phyloP scores from a whole-genome alignment of 441 rosid species.

The Euphorbia schlechtendalii region DNA sequence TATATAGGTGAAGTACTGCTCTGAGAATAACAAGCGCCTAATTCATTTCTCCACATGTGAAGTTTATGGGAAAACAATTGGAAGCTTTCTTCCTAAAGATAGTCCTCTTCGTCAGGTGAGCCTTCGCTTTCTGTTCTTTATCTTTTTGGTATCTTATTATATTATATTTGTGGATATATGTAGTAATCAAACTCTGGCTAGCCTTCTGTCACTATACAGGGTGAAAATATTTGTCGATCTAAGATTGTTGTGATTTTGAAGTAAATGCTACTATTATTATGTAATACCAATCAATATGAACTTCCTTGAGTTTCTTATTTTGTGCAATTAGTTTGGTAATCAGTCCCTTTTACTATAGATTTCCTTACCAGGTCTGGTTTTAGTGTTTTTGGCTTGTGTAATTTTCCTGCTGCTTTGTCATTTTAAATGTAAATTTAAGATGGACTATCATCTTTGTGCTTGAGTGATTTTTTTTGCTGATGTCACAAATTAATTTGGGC shows the following conservation, averaged over 20 bases:
- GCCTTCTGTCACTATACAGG: background rate
- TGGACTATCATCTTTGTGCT: too few species aligned
- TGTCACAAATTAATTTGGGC: too few species aligned
- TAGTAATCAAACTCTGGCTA: background rate
- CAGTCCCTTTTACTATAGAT: background rate
- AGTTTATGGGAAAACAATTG: conserved; percentile 97
- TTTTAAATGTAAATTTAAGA: background rate
- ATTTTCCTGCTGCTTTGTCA: background rate
- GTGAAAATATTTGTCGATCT: background rate
- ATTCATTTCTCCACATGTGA: conserved; percentile 99
- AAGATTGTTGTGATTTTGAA: background rate
- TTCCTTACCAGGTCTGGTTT: background rate
- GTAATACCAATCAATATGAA: background rate
- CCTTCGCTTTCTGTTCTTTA: conserved; percentile 21
- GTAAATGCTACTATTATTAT: background rate
- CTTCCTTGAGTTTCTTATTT: background rate
- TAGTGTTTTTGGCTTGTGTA: background rate
- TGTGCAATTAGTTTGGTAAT: background rate
- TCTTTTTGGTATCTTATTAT: too few species aligned
- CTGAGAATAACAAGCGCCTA: conserved; percentile 89
- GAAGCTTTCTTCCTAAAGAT: conserved; percentile 90
- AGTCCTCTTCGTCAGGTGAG: conserved; percentile 88
- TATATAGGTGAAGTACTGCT: conserved; percentile 86
- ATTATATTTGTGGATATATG: background rate
- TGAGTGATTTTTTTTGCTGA: too few species aligned